Conservation (phyloP, 2,329 filamentous ascomycete genomes). For the Fusarium protoensiforme region DNA sequence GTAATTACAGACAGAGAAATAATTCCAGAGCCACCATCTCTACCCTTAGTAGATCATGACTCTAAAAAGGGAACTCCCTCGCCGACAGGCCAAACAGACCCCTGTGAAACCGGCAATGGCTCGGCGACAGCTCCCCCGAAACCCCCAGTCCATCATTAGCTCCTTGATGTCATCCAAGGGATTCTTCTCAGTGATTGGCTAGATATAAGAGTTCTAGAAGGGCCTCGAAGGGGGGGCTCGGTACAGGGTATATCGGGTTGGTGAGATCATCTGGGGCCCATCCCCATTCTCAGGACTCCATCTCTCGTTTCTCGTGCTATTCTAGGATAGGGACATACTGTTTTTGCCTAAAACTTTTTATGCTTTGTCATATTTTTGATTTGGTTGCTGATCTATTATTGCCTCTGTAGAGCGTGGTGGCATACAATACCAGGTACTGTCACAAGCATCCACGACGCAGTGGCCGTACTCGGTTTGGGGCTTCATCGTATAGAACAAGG, state of each 20-base stretch:
- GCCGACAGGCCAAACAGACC: not conserved
- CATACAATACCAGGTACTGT: not conserved
- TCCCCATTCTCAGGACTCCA: not conserved
- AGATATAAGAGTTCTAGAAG: not conserved
- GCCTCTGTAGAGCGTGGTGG: not conserved
- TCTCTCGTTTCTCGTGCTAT: not conserved
- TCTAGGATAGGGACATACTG: too few relatives aligned
- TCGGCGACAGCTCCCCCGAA: not conserved
- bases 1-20: not conserved
- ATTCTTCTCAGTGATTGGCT: not conserved
- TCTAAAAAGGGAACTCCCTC: not conserved
- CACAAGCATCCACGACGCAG: not conserved
- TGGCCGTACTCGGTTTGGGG: not conserved
- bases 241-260: not conserved
- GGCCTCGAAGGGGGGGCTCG: not conserved
- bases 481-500: not conserved
- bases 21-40: not conserved
- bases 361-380: not conserved
- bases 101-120: not conserved
- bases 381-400: not conserved
- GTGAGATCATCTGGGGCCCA: not conserved
- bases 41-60: not conserved
- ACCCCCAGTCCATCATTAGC: not conserved
- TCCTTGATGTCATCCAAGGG: not conserved
- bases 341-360: not conserved